Evolutionary conservation across 73 alveolate genomes (phyloP), one percentile per base, ranked within the genome.

Genomic region (Paramecium tetraurelia): DNA sequence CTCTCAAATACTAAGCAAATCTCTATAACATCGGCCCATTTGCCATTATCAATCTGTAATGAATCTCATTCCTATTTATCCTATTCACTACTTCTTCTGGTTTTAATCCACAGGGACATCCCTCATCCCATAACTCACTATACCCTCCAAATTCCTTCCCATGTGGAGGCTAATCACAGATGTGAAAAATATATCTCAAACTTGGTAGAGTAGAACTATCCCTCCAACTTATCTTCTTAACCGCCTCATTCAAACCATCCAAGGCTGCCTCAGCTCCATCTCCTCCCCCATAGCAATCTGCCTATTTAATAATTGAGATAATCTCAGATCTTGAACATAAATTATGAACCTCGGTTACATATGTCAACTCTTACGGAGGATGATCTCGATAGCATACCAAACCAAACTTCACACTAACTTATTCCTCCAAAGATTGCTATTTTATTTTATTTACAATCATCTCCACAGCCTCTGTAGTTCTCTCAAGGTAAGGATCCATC

Each of bases 231-330:
- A 95, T 94, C 24, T 85, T 92, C 92, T 95, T 80, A 48, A 95
- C 94, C 0, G 97, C 97, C 71, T 93, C 98, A 93, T 95, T 85
- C 22, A 97, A 59, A 21, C 99, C 98, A 86, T 96, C 98, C 50
- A 95, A 53, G 11, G 95, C 98, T 5, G 99, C 99, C 59, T 96
- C 98, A n/a, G 98, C 95, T 20, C 94, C 96, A 94, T 97, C 99
- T 10, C 98, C 99, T 16, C 98, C 98, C 27, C 85, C 93, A 27
- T 96, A 89, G 12, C 86, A 68, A 20, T 92, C 59, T 68, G 57
- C 46, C 20, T 68, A 92, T 80, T 96, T 90, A 80, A 97, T 93
- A 22, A 95, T 93, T 58, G 85, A 84, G 41, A 95, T 89, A 20
- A 93, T 85, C 41, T 92, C 92, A 31, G 93, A 75, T 77, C 94